Percentiles rank a stretch among this genome's conserved stretches.
Evolutionary conservation across 495 filamentous ascomycete genomes (phyloP).

Genomic region (Hyaloscypha hepaticicola): DNA sequence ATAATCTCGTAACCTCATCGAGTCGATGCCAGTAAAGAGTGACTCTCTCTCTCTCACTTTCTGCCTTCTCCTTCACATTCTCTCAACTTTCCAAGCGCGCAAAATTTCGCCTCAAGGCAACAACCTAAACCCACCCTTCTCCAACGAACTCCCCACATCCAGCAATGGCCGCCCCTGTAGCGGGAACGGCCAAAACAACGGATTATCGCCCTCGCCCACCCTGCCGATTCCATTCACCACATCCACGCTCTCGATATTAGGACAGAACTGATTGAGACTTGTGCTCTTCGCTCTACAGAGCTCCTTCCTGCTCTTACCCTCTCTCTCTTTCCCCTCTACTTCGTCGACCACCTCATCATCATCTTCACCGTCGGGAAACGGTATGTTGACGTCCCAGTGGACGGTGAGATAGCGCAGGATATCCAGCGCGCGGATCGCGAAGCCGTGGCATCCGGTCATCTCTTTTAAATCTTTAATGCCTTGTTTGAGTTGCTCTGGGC

Average conservation of each 20-base stretch:
- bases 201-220: constrained; percentile 11
- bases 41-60: too few relatives aligned
- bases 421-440: constrained; percentile 56
- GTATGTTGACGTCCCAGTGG: constrained; percentile 56
- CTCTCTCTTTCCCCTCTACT: constrained; percentile 13
- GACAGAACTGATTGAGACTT: constrained; percentile 47
- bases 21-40: too few relatives aligned
- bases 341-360: background rate
- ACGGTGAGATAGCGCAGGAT: constrained; percentile 54
- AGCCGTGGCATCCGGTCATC: constrained; percentile 58
- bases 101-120: background rate
- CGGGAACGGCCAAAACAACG: constrained; percentile 54
- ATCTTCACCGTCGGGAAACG: constrained; percentile 27
- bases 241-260: constrained; percentile 37
- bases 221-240: constrained; percentile 17
- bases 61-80: background rate
- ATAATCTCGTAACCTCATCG: too few relatives aligned
- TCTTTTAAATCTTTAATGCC: constrained; percentile 43
- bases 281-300: constrained; percentile 42
- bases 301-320: constrained; percentile 33
- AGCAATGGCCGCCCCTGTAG: constrained; percentile 54
- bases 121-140: constrained; percentile 45
- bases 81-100: too few relatives aligned
- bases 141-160: constrained; percentile 42
- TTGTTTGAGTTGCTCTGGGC: constrained; percentile 26